Evolutionary conservation across 2,329 filamentous ascomycete species (phyloP).

Genomic region (Alternaria hordeiaustralica): DNA sequence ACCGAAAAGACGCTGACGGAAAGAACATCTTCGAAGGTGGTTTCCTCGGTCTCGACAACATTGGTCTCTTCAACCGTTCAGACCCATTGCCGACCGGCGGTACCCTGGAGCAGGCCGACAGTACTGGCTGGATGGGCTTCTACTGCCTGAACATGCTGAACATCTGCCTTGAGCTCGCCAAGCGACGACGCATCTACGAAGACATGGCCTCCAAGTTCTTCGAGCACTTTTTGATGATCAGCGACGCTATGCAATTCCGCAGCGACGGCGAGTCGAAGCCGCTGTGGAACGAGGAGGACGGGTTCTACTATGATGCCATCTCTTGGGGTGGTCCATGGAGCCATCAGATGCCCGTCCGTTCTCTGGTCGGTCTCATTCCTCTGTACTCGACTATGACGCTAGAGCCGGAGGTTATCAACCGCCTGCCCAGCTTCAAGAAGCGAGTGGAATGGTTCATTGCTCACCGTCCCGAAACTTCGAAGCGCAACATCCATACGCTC

Average conservation of each 20-base stretch:
- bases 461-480: conserved; percentile 83
- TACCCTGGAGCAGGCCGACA: conserved; percentile 93
- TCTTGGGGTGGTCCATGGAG: conserved; percentile 94
- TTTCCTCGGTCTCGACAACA: conserved; percentile 95
- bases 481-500: conserved; percentile 94
- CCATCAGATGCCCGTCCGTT: conserved; percentile 89
- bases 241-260: conserved; percentile 88
- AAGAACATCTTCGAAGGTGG: conserved; percentile 98
- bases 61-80: conserved; percentile 95
- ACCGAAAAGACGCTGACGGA: conserved; percentile 90
- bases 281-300: conserved; percentile 94
- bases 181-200: conserved; percentile 93
- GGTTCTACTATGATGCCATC: conserved; percentile 98
- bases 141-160: conserved; percentile 97
- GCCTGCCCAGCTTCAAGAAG: conserved; percentile 90
- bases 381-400: conserved; percentile 91
- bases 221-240: conserved; percentile 97
- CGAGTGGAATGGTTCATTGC: conserved; percentile 93
- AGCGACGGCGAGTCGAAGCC: conserved; percentile 75
- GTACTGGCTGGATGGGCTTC: conserved; percentile 98
- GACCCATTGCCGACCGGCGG: conserved; percentile 93
- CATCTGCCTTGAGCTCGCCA: conserved; percentile 91
- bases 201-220: conserved; percentile 98
- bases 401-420: conserved; percentile 91
- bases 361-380: conserved; percentile 90